Conservation (phyloP, 495 filamentous ascomycete genomes). For the Lentithecium fluviatile region DNA sequence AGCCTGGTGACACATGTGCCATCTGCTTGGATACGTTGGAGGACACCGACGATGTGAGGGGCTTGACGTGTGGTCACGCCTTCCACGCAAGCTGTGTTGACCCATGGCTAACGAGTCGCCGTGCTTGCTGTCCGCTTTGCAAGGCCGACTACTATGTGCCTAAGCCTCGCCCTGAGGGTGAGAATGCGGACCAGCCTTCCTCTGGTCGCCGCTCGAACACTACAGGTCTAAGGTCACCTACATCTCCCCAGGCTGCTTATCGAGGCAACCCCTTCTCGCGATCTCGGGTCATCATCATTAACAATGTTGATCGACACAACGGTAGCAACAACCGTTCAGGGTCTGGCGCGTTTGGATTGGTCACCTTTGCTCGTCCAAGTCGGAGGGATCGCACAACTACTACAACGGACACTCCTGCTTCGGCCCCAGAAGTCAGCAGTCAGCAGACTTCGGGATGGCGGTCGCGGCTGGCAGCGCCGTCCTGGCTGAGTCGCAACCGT, state of each 20-base stretch:
- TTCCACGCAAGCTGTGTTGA: conserved; percentile 95
- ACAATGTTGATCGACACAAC: not conserved
- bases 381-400: conserved; percentile 14
- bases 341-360: not conserved
- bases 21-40: conserved; percentile 94
- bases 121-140: conserved; percentile 94
- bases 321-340: conserved; percentile 10
- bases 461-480: not conserved
- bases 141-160: conserved; percentile 95
- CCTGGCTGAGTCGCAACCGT: conserved; percentile 26
- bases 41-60: conserved; percentile 92
- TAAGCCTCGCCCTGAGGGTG: conserved; percentile 63
- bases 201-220: conserved; percentile 18
- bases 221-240: conserved; percentile 30
- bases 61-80: conserved; percentile 89
- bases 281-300: conserved; percentile 28
- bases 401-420: not conserved
- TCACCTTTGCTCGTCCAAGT: conserved; percentile 15
- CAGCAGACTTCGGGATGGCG: conserved; percentile 15
- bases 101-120: conserved; percentile 89
- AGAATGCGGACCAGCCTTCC: conserved; percentile 12
- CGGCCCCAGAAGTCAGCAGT: conserved; percentile 1
- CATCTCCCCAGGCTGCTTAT: conserved; percentile 22
- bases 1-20: conserved; percentile 91
- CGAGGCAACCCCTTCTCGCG: conserved; percentile 32